phyloP scores from a whole-genome alignment of 2,329 filamentous ascomycete species.

The Ophiosphaerella korrae region DNA sequence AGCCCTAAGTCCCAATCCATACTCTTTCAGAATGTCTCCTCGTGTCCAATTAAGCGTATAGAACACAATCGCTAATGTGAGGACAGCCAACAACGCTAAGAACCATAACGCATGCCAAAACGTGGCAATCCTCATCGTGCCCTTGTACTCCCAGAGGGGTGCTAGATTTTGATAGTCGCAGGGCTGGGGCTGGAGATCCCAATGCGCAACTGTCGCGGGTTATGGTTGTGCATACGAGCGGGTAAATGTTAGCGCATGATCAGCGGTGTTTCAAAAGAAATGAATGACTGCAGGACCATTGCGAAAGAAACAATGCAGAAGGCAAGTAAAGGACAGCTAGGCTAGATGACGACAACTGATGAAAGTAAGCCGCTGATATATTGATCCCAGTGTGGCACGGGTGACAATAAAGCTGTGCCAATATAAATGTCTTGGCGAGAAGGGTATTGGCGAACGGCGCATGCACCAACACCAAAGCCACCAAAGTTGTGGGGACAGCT shows the following conservation, averaged over 20 bases:
- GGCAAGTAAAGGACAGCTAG: background rate
- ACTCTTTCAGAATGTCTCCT: background rate
- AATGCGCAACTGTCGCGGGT: slow-evolving; percentile 4
- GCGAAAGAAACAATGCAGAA: background rate
- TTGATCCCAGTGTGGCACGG: background rate
- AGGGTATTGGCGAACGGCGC: background rate
- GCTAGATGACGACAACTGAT: background rate
- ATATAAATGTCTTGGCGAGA: slow-evolving; percentile 3
- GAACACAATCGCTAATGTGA: slow-evolving; percentile 13
- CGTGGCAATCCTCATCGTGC: slow-evolving; percentile 1
- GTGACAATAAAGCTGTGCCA: background rate
- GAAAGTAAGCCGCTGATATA: background rate
- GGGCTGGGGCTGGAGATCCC: slow-evolving; percentile 1
- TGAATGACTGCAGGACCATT: background rate
- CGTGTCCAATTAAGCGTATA: slow-evolving; percentile 13
- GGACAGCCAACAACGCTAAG: slow-evolving; percentile 12
- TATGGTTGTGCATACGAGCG: slow-evolving; percentile 11
- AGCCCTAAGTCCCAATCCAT: background rate
- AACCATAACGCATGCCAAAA: slow-evolving; percentile 21
- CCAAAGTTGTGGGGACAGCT: background rate
- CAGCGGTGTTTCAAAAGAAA: slow-evolving; percentile 1
- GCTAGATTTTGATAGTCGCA: background rate
- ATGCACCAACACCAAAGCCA: background rate
- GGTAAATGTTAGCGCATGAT: slow-evolving; percentile 7
- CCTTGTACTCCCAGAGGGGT: background rate